These are phyloP conservation scores for Bolboschoenus planiculmis DNA, from an alignment of 176 grass and related monocot genomes.

Conservation along the genomic window DNA sequence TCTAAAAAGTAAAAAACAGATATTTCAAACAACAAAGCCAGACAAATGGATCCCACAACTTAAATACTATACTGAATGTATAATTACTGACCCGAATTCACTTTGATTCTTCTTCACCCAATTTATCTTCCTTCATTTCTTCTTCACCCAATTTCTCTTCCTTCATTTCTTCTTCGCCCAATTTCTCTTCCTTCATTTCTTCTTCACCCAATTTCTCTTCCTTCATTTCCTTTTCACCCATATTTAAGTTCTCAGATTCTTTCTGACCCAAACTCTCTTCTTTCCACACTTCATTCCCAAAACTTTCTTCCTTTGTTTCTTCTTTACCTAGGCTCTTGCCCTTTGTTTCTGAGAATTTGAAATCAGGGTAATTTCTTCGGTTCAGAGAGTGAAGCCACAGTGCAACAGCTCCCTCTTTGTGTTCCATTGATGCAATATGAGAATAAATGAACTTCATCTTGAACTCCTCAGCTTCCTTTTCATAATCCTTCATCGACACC, in stretches of 20 bases:
- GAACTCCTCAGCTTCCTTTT: conserved; percentile 64
- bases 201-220: not conserved
- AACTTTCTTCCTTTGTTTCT: conserved; percentile 13
- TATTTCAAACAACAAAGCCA: not conserved
- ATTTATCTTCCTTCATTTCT: conserved; percentile 13
- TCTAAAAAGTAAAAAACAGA: not conserved
- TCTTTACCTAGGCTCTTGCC: not conserved
- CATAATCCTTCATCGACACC: conserved; percentile 77
- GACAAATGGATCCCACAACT: not conserved
- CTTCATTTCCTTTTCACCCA: not conserved
- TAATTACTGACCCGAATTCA: not conserved
- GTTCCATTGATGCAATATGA: conserved; percentile 93
- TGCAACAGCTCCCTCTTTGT: conserved; percentile 78
- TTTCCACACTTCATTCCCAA: conserved; percentile 20
- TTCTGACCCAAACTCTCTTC: conserved; percentile 2
- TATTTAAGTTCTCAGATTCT: not conserved
- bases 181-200: conserved; percentile 14
- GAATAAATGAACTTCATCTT: conserved; percentile 81
- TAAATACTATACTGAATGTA: not conserved
- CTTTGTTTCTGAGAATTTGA: conserved; percentile 42
- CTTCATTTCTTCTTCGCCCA: not conserved
- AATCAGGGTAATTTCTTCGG: conserved; percentile 86
- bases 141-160: not conserved
- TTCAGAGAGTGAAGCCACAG: conserved; percentile 94
- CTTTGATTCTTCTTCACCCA: not conserved